Evolutionary conservation across 768 basidiomycete genomes (phyloP).

Genomic region (Dendrothele bispora): DNA sequence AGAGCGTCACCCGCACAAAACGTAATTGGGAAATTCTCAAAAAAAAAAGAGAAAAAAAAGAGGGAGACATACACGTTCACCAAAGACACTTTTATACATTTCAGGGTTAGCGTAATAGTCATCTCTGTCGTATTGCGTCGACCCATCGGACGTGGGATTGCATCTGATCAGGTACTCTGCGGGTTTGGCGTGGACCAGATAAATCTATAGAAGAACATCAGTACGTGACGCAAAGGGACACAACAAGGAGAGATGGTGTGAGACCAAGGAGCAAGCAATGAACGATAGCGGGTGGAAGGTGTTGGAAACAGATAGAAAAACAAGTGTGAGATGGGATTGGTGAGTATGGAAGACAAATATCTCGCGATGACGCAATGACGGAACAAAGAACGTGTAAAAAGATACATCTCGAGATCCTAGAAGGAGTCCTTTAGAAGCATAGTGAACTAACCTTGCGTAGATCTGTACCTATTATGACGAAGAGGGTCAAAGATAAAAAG

Average conservation of each 20-base stretch:
- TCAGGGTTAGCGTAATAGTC: slow-evolving; percentile 77
- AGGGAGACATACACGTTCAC: slow-evolving; percentile 49
- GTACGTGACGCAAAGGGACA: neutral
- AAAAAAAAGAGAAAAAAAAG: too few relatives aligned
- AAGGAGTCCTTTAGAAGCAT: too few relatives aligned
- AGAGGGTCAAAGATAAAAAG: neutral
- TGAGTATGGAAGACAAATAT: too few relatives aligned
- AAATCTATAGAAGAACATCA: slow-evolving; percentile 50
- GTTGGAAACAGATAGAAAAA: too few relatives aligned
- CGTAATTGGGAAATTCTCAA: too few relatives aligned
- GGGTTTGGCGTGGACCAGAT: slow-evolving; percentile 71
- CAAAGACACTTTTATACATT: slow-evolving; percentile 66
- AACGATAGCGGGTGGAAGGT: too few relatives aligned
- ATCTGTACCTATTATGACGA: slow-evolving; percentile 46
- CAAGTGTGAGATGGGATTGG: too few relatives aligned
- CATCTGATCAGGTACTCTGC: slow-evolving; percentile 65
- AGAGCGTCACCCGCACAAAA: too few relatives aligned
- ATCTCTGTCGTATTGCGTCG: slow-evolving; percentile 53
- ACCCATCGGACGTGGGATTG: slow-evolving; percentile 2
- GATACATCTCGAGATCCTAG: too few relatives aligned
- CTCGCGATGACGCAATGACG: too few relatives aligned
- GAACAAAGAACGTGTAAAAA: too few relatives aligned
- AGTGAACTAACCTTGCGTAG: slow-evolving; percentile 67
- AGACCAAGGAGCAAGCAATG: too few relatives aligned
- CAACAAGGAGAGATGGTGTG: neutral